Conservation (phyloP, 2,329 filamentous ascomycete genomes). For the Didymella pomorum region DNA sequence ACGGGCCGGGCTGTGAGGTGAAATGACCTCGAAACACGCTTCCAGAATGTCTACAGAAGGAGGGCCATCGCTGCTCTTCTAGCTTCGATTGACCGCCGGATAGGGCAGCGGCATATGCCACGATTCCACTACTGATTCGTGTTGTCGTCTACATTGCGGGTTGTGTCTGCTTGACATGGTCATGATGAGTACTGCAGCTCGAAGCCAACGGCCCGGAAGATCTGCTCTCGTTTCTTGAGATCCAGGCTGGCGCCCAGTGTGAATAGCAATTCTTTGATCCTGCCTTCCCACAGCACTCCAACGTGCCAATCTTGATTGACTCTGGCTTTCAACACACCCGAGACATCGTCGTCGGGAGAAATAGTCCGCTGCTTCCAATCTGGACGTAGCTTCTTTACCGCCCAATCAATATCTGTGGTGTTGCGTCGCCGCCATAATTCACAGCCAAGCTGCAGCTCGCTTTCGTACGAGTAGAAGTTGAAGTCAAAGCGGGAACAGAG, state of each 20-base stretch:
- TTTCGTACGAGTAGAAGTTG: conserved; percentile 98
- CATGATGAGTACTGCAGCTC: conserved; percentile 85
- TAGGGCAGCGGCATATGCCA: conserved; percentile 11
- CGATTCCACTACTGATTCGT: conserved; percentile 14
- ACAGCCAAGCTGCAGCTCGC: conserved; percentile 87
- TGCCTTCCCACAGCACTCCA: conserved; percentile 89
- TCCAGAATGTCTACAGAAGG: conserved; percentile 29
- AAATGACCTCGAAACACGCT: conserved; percentile 24
- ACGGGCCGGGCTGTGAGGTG: conserved; percentile 23
- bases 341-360: conserved; percentile 69
- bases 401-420: conserved; percentile 54
- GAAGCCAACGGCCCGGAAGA: conserved; percentile 77
- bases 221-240: conserved; percentile 75
- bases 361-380: conserved; percentile 50
- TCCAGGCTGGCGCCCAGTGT: conserved; percentile 89
- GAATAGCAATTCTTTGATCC: conserved; percentile 90
- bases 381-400: conserved; percentile 53
- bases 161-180: conserved; percentile 38
- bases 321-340: conserved; percentile 87
- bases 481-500: conserved; percentile 94
- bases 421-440: conserved; percentile 81
- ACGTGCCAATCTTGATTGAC: conserved; percentile 89
- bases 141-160: conserved; percentile 11
- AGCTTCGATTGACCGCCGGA: conserved; percentile 18
- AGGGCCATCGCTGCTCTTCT: conserved; percentile 16